Percentiles rank a stretch among this genome's conserved stretches.
These are phyloP conservation scores for Suhomyces anneliseae DNA, from an alignment of 1,139 yeast species.

Conservation along the genomic window DNA sequence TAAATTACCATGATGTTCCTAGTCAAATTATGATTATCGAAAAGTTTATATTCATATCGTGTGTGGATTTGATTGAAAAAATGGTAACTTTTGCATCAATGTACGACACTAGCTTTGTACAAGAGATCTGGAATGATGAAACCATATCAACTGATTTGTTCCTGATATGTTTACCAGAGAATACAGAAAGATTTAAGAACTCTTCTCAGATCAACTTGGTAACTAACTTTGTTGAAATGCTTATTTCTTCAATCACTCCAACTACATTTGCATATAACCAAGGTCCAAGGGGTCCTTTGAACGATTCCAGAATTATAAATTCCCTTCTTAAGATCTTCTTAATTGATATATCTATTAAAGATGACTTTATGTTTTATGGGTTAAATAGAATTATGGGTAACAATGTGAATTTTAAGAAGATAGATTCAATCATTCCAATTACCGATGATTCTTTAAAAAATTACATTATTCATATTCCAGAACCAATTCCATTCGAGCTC, in stretches of 20 bases:
- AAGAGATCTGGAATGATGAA: slow-evolving; percentile 26
- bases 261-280: slow-evolving; percentile 23
- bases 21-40: slow-evolving; percentile 49
- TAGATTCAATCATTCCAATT: slow-evolving; percentile 35
- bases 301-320: slow-evolving; percentile 26
- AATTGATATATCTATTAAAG: slow-evolving; percentile 41
- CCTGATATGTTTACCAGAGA: slow-evolving; percentile 35
- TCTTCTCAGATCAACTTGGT: slow-evolving; percentile 42
- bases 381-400: slow-evolving; percentile 56
- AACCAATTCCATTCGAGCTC: slow-evolving; percentile 27
- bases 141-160: slow-evolving; percentile 25
- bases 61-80: slow-evolving; percentile 56
- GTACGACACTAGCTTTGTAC: slow-evolving; percentile 22
- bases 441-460: slow-evolving; percentile 26
- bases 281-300: slow-evolving; percentile 15
- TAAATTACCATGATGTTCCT: slow-evolving; percentile 34
- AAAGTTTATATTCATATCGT: slow-evolving; percentile 47
- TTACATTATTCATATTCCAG: slow-evolving; percentile 30
- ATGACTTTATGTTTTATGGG: slow-evolving; percentile 49
- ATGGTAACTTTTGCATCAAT: slow-evolving; percentile 28
- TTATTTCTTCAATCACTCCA: slow-evolving; percentile 39
- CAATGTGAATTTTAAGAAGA: slow-evolving; percentile 38
- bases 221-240: slow-evolving; percentile 40
- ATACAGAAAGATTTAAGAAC: slow-evolving; percentile 38
- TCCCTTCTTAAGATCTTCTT: slow-evolving; percentile 42